Base-by-base conservation (phyloP, 352 stramenopile genomes). In the Globisporangium nagaii region DNA sequence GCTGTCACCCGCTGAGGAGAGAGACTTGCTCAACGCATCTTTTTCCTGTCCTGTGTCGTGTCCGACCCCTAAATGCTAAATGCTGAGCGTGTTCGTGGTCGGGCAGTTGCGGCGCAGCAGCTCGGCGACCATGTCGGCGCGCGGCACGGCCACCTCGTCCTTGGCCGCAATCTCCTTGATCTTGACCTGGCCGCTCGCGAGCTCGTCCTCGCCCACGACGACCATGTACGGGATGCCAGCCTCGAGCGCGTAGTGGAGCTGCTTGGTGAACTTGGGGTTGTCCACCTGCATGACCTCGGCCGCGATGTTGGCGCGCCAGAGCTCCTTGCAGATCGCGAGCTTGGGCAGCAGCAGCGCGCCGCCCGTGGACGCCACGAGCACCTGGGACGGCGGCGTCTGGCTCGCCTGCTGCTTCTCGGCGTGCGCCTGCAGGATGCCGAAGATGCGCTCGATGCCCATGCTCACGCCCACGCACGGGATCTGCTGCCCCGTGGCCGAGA, bases 371-470 rank as follows among this genome's bases (percentile, higher is more conserved):
- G 96, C 94, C 19, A 99, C 90, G n/a, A 98, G 81, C 50, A 98
- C 94, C 63, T 97, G 78, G 36, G 93, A 84, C 17, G 80, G 62
- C 10, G 81, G 52, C 13, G 64, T 59, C 35, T 37, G 43, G 4
- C 27, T 40, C 27, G 60, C 53, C 13, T 51, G 68, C 34, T 69
- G 57, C 60, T 88, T 84, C 68, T 93, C 92, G 27, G 83, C 92
- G 62, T 96, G 90, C 37, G 72, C 76, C 66, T 99, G 96, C 54
- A 99, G 96, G 42, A 99, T 98, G 60, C 96, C 96, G 60, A 99
- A 99, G 45, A 99, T 97, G 55, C 97, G 90, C 72, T 99, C 97
- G 53, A 99, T 98, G 55, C 97, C 97, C 63, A 99, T 94, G 75
- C 88, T 98, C 45, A 99, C 95, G 47, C 97, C 97, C 1, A 99